Percentiles rank a stretch among this genome's conserved stretches.
Evolutionary conservation across 2,329 filamentous ascomycete species (phyloP).

Genomic region (Xylariaceae sp.): DNA sequence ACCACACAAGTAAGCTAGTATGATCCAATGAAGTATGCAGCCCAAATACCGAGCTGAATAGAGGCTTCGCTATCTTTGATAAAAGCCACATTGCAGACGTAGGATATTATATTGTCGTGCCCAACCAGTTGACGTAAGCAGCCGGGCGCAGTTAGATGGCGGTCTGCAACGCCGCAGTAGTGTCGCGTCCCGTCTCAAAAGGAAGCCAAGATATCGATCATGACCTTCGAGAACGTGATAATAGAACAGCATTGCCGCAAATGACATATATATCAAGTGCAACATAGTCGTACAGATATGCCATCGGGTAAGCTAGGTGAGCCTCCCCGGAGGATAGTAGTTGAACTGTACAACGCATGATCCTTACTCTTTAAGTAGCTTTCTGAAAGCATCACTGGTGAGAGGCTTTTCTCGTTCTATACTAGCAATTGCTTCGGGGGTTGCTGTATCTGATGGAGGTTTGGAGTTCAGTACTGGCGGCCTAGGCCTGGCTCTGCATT

Average conservation of each 20-base stretch:
- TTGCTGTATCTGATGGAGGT: neutral
- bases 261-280: no score
- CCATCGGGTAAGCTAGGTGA: neutral
- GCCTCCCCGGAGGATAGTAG: neutral
- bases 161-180: neutral
- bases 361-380: slow-evolving; percentile 7
- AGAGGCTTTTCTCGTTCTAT: neutral
- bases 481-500: slow-evolving; percentile 7
- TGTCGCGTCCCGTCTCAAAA: neutral
- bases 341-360: neutral
- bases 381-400: slow-evolving; percentile 11
- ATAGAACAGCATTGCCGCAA: no score
- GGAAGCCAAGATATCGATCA: no score
- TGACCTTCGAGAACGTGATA: no score
- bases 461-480: neutral
- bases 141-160: slow-evolving; percentile 8
- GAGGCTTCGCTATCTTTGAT: slow-evolving; percentile 1
- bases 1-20: neutral
- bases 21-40: neutral
- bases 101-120: neutral
- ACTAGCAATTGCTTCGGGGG: neutral
- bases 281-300: neutral
- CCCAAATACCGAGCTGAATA: neutral
- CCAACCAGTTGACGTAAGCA: slow-evolving; percentile 17
- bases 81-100: slow-evolving; percentile 18